These are phyloP conservation scores for Aspergillus hancockii DNA, from an alignment of 495 filamentous ascomycete genomes.

Conservation along the genomic window DNA sequence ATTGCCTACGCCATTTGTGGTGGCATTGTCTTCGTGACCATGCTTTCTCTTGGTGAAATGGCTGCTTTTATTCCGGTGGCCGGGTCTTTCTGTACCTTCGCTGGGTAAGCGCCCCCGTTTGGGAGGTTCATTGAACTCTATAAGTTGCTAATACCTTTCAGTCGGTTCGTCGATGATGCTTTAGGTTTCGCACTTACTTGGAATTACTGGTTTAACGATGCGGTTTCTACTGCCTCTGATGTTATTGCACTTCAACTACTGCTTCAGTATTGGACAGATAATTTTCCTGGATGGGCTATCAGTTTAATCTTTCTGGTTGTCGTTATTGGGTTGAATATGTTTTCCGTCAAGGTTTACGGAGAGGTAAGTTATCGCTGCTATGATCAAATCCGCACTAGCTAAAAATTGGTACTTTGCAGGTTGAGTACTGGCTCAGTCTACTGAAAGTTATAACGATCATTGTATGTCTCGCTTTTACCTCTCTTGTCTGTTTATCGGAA, in stretches of 20 bases:
- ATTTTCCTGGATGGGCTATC: slow-evolving; percentile 52
- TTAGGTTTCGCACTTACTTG: slow-evolving; percentile 53
- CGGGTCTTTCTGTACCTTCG: slow-evolving; percentile 54
- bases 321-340: slow-evolving; percentile 49
- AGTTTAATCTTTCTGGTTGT: slow-evolving; percentile 55
- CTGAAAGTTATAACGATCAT: slow-evolving; percentile 58
- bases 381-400: neutral
- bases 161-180: slow-evolving; percentile 60
- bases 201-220: slow-evolving; percentile 65
- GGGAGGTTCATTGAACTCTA: neutral
- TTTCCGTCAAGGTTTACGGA: slow-evolving; percentile 55
- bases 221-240: slow-evolving; percentile 56
- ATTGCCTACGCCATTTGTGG: slow-evolving; percentile 54
- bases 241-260: slow-evolving; percentile 55
- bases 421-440: slow-evolving; percentile 57
- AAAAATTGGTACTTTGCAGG: slow-evolving; percentile 25
- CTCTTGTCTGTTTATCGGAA: neutral
- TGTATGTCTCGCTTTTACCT: slow-evolving; percentile 28
- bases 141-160: slow-evolving; percentile 17
- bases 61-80: slow-evolving; percentile 51
- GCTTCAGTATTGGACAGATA: slow-evolving; percentile 53
- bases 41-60: slow-evolving; percentile 54
- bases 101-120: slow-evolving; percentile 38
- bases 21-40: slow-evolving; percentile 51
- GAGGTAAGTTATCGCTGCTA: slow-evolving; percentile 36